A percentile compares a stretch with the other conserved stretches of the same genome.
Conservation (phyloP, 306 rosid species). For the Prunus armeniaca region DNA sequence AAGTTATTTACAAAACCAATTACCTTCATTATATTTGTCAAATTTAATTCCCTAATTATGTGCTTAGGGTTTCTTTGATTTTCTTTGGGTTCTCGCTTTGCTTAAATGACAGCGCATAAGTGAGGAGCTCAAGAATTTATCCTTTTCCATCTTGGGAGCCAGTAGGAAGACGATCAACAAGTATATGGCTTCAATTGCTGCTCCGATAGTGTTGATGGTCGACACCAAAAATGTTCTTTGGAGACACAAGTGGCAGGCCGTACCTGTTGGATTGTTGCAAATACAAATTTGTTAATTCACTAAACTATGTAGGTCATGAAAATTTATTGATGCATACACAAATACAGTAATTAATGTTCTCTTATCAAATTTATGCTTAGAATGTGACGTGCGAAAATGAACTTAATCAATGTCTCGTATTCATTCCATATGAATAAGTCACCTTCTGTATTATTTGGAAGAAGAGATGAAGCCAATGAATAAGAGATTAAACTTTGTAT, state of each 20-base stretch:
- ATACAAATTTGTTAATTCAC: neutral
- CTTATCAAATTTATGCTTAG: no score
- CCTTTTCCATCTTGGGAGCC: conserved; percentile 50
- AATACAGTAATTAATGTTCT: no score
- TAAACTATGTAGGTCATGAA: neutral
- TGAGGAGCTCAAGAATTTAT: conserved; percentile 40
- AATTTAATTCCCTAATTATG: no score
- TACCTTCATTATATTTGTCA: no score
- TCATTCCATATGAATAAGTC: no score
- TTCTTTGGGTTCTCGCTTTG: neutral
- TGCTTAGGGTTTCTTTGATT: no score
- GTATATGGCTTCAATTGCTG: conserved; percentile 44
- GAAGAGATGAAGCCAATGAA: neutral
- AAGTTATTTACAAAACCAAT: no score
- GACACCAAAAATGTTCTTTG: conserved; percentile 46
- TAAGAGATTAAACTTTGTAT: neutral
- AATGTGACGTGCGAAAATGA: no score
- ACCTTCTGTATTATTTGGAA: no score
- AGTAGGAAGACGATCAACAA: conserved; percentile 41
- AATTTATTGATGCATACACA: no score
- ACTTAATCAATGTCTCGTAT: no score
- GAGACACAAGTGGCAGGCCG: conserved; percentile 62
- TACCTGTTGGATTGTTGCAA: conserved; percentile 37
- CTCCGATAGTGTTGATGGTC: conserved; percentile 52
- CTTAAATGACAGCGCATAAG: conserved; percentile 14